Evolutionary conservation across 176 grass and related monocot genomes (phyloP), one percentile per base, ranked within the genome.

Genomic region (Carex littledalei): DNA sequence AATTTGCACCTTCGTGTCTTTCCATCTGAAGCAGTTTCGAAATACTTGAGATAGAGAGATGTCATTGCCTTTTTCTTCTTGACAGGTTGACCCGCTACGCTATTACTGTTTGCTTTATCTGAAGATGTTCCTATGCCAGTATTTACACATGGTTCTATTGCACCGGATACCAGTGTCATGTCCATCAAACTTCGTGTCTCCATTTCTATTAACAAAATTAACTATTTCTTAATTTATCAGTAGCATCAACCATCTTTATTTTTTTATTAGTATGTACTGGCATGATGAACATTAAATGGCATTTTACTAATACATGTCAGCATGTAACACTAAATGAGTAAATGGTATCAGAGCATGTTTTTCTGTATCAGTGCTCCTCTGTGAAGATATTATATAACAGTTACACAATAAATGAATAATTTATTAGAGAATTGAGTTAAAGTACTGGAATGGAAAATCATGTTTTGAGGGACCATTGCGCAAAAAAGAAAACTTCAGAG

Each of bases 21-120:
- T 83, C 90, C 96, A 73, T 98, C 93, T 16, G 87, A 24, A 15
- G 96, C 89, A 11, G 89, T 94, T 66, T 98, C 91, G 59, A 98
- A 98, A 91, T 89, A 98, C 67, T 85, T 90, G 63, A 95, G 93
- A 81, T 94, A 95, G 5, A 93, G 85, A 0, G 96, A 98, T 37
- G 94, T 98, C 89, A 98, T 98, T 49, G 95, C 86, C 86, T 95
- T 98, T 85, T 94, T 98, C 81, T 85, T 95, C 84, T 92, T 93
- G 35, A 66, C 10, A 3, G 89, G 49, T 35, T 82, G 75, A 49
- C 14, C 77, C 0, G 47, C 11, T 13, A 50, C 1, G 20, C 34
- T 41, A 82, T 66, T 66, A 50, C 66, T 90, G 49, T 87, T 88
- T 6, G 87, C 59, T 24, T 88, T 81, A 80, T 62, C 68, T 67